Base-by-base conservation (phyloP, 2,329 filamentous ascomycete species). In the Helotiales sp. region DNA sequence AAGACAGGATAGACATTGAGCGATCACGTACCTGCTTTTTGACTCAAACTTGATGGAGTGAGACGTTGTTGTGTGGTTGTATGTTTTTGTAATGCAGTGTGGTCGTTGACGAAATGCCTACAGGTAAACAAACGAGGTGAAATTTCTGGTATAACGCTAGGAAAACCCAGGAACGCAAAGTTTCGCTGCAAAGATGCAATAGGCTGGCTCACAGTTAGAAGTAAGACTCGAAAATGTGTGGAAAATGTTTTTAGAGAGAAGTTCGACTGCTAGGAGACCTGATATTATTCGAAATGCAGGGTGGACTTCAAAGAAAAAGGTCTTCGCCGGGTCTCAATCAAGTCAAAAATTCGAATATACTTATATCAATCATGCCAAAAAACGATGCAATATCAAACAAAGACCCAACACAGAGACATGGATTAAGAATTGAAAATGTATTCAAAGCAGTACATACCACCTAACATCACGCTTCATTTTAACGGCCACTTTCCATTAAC, bases 401-500 rank as follows among this genome's bases (percentile, higher is more conserved):
- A 6, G n/a, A 6, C 4, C 2, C 17, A 45, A 45, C 4, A 17
- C 24, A 52, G 8, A 11, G 6, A 6, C 11, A 17, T 5, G 22
- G 13, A 20, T 26, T 28, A 15, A 3, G 13, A 3, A 52, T 28
- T 17, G 11, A 7, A 28, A 15, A 34, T 20, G 28, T 17, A 11
- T 32, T 10, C 20, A 34, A 11, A 20, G 1, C n/a, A 34, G 8
- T 15, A 52, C 7, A 28, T 15, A 7, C 3, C 6, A 5, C 1
- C 26, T 2, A 5, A 17, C 2, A 3, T 22, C 13, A 8, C 47
- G 54, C 22, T 45, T 67, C 62, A 75, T 65, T 71, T 62, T 30
- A 79, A 71, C 7, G 78, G 78, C 79, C 80, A 81, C 34, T 76
- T 74, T 34, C 75, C 73, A 62, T 78, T 77, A 62, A 81, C 76